Evolutionary conservation across 1,139 yeast species (phyloP), one percentile per base, ranked within the genome.

Genomic region (Saccharomyces hybrid): DNA sequence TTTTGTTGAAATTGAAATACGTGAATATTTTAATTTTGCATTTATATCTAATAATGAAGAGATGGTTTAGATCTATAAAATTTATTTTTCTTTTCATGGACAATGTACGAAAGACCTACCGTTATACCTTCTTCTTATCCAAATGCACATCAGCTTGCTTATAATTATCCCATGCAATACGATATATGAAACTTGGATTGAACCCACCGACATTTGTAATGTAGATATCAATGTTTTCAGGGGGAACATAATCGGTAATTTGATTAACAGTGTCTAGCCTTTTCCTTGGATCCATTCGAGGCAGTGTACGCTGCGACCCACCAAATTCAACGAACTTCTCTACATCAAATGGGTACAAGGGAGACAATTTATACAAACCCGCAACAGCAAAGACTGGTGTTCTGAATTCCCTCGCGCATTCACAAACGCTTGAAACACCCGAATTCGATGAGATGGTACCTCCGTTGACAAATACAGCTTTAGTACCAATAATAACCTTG

Each of bases 341-440:
- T 57, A 89, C 81, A 66, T 90, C 95, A 70, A 88, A 91, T 34
- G 99, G 99, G 68, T 95, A 93, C 56, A 88, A 77, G 27, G 99
- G 99, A 3, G 96, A 87, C 56, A 95, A 78, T 72, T 93, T 93
- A 76, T 88, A 93, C 56, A 93, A 77, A 41, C 99, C 99, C 1
- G 97, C 91, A 48, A 91, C 95, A 0, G 95, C 93, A 68, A 95
- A 86, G 4, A 95, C 99, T 0, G 99, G 99, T 6, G 97, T 93
- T 65, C 84, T 81, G 71, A 88, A 91, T 68, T 88, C 96, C 67
- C 88, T 88, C 11, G 99, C 99, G 72, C 97, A 88, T 72, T 90
- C 97, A 61, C 96, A 95, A 8, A 90, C n/a, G n/a, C n/a, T n/a
- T 26, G 96, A 89, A 34, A 88, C 97, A 50, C 99, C 99, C 4